phyloP scores from a whole-genome alignment of 2,329 filamentous ascomycete genomes.

The Penicillium sp. region DNA sequence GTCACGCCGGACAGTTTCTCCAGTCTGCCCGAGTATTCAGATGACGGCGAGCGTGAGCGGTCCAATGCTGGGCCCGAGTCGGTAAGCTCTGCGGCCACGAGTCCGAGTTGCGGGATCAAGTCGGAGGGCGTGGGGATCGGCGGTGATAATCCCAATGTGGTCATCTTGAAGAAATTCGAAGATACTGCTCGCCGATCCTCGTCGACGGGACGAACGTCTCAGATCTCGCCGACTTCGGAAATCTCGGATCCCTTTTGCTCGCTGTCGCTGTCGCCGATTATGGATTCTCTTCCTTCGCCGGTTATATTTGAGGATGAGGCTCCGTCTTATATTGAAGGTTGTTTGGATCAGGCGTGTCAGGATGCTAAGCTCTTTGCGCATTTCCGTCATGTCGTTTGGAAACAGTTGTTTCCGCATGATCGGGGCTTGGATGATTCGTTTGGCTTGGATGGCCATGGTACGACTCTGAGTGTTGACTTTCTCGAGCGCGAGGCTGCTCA shows the following conservation, averaged over 20 bases:
- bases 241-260: constrained; percentile 32
- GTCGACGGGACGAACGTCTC: constrained; percentile 34
- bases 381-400: constrained; percentile 48
- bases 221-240: constrained; percentile 41
- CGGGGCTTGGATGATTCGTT: constrained; percentile 24
- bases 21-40: constrained; percentile 55
- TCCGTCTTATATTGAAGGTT: constrained; percentile 21
- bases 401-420: constrained; percentile 41
- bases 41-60: constrained; percentile 36
- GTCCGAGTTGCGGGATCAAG: constrained; percentile 32
- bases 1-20: constrained; percentile 60
- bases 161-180: constrained; percentile 57
- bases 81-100: constrained; percentile 32
- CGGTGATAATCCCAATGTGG: constrained; percentile 51
- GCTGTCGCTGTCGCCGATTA: constrained; percentile 31
- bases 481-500: constrained; percentile 53
- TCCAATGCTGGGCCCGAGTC: constrained; percentile 22
- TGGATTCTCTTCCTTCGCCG: constrained; percentile 28
- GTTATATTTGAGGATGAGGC: constrained; percentile 27
- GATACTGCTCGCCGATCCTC: constrained; percentile 44
- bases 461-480: constrained; percentile 43
- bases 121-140: constrained; percentile 17
- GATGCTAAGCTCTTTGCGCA: constrained; percentile 43
- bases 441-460: constrained; percentile 20
- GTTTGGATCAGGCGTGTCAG: constrained; percentile 25